phyloP scores from a whole-genome alignment of 495 filamentous ascomycete genomes.

The Hypoxylon rickii region DNA sequence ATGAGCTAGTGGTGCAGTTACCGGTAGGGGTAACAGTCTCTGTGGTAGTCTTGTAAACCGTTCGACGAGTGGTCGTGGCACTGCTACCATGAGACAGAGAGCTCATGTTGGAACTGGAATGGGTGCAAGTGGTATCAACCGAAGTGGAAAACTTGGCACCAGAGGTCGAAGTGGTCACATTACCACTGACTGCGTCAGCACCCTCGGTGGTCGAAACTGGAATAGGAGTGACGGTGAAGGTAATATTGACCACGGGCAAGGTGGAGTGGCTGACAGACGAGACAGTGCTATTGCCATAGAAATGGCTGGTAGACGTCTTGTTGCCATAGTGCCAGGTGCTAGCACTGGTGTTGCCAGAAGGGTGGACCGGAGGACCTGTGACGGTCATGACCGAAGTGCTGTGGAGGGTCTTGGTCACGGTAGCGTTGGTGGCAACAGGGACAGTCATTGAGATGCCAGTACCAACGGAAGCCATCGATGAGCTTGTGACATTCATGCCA shows the following conservation, averaged over 20 bases:
- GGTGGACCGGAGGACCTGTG: too few species aligned
- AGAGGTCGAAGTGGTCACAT: background rate
- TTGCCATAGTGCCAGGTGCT: too few species aligned
- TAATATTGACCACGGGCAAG: background rate
- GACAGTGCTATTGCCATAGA: background rate
- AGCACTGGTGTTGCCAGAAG: too few species aligned
- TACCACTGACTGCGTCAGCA: conserved; percentile 14
- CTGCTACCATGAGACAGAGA: background rate
- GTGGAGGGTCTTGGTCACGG: conserved; percentile 2
- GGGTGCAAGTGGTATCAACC: background rate
- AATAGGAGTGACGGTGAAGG: conserved; percentile 17
- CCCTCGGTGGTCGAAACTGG: conserved; percentile 12
- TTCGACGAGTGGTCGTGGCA: conserved; percentile 1
- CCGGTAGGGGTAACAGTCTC: conserved; percentile 11
- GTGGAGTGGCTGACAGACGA: background rate
- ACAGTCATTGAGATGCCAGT: too few species aligned
- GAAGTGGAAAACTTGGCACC: background rate
- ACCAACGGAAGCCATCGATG: too few species aligned
- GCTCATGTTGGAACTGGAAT: background rate
- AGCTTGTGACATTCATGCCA: too few species aligned
- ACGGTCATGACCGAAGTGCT: conserved; percentile 10
- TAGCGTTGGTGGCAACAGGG: conserved; percentile 10
- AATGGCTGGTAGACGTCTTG: background rate
- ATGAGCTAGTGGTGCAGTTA: conserved; percentile 15
- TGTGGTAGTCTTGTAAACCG: conserved; percentile 7